Evolutionary conservation across 1,139 yeast genomes (phyloP), one percentile per base, ranked within the genome.

Genomic region (Scheffersomyces parashehatae): DNA sequence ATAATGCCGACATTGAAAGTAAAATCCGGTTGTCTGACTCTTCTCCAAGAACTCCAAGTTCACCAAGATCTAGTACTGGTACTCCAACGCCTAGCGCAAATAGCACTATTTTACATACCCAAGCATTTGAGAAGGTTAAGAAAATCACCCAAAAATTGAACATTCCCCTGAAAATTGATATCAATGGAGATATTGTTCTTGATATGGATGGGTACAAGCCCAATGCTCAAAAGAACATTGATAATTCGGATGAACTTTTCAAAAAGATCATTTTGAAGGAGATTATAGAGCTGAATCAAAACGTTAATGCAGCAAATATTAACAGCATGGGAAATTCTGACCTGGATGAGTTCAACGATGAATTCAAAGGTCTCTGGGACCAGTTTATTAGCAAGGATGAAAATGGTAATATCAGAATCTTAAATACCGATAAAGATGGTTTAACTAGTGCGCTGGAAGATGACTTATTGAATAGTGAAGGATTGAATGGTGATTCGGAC

Each of bases 171-270:
- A 89, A 85, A 53, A 79, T 91, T 35, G 96, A 89, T 51, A 84
- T 86, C 51, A 88, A 89, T 56, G 99, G 99, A 10, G 97, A 91
- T 59, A 77, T 95, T 58, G 81, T 91, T 38, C 70, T 95, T 39
- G 99, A 95, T 67, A 88, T 93, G 85, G 96, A 90, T 55, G 99
- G 99, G 24, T 95, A 95, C 67, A 93, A 91, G 65, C 88, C 96
- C 29, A 88, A 85, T 53, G 84, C 86, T 31, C 75, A 73, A 50
- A 81, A 83, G 51, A 88, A 85, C 58, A 78, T 82, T 37, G 82
- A 82, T 40, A 82, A 79, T 52, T 79, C 89, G 0, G 89, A 84
- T 54, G 84, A 83, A 45, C 72, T 86, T 39, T 81, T 93, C 49
- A 83, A 83, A 53, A 83, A 84, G 53, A 73, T 91, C 38, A 73